Evolutionary conservation across 495 filamentous ascomycete species (phyloP).

Genomic region (Penicillium diatomitis): DNA sequence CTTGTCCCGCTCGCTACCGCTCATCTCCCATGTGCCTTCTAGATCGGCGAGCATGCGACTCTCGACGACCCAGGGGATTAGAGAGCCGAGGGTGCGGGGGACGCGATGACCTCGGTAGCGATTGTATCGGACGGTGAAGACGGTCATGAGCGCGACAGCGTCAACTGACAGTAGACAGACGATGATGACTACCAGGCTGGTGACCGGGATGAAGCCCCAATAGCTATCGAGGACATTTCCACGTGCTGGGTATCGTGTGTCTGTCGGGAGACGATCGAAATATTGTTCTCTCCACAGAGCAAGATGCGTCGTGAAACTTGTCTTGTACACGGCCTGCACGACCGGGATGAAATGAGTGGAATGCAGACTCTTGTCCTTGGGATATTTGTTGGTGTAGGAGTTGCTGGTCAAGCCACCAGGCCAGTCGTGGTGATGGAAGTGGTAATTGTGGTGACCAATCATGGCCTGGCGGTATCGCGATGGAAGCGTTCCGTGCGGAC

Average conservation of each 20-base stretch:
- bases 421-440: constrained; percentile 1
- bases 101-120: constrained; percentile 13
- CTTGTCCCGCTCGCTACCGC: neutral
- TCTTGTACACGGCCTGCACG: constrained; percentile 9
- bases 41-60: constrained; percentile 12
- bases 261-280: neutral
- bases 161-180: constrained; percentile 17
- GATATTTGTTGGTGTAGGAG: neutral
- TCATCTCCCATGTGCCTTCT: neutral
- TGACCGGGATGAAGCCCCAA: constrained; percentile 13
- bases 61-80: constrained; percentile 16
- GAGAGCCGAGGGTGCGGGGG: constrained; percentile 14
- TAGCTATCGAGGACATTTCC: neutral
- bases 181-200: constrained; percentile 10
- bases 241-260: neutral
- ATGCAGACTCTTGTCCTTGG: neutral
- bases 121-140: constrained; percentile 10
- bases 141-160: constrained; percentile 4
- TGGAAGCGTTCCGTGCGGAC: neutral
- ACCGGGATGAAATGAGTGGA: neutral
- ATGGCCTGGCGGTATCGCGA: neutral
- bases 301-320: constrained; percentile 12
- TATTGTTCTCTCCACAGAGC: constrained; percentile 8
- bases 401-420: neutral
- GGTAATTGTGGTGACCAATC: neutral